Evolutionary conservation across 768 basidiomycete genomes (phyloP), one percentile per base, ranked within the genome.

Genomic region (Mycena polygramma): DNA sequence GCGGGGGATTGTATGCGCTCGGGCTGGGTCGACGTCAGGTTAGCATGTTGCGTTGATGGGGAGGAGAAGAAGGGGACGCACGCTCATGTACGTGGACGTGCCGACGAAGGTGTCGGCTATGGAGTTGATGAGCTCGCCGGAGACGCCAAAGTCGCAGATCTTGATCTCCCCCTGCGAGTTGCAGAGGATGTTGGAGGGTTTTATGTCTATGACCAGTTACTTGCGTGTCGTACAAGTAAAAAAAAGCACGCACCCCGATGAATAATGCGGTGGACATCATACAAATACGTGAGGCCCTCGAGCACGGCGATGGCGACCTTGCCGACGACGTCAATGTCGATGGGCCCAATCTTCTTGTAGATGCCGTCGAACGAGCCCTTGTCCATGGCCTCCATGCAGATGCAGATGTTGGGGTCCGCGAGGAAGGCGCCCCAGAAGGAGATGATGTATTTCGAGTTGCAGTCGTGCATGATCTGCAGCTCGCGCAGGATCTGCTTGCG

Each of bases 91-190:
- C 6, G 96, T 99, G 71, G 94, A 96, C 19, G 98, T 99, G 36
- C 98, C 97, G 48, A 99, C 98, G 78, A 99, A 99, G 0, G 98
- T 99, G 82, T 99, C 97, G 43, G 98, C 98, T 71, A 99, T 97
- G n/a, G n/a, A n/a, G 82, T 99, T 99, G 83, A 99, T 97, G 76
- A 99, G 88, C 80, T 99, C 98, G 39, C 97, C 98, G 2, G 97
- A 98, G 8, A 99, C 98, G 46, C 98, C 98, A 79, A 99, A 99
- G 81, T 99, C 98, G 77, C 97, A 98, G 63, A 99, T 97, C 84
- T 99, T 99, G 87, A 99, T 97, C 75, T 98, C 92, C 36, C 98
- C 98, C 57, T 87, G 85, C 9, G 97, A 98, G 78, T 98, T 99
- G 83, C 88, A 95, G 53, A 99, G 86, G 72, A 99, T 98, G 77